phyloP scores from a whole-genome alignment of 1,139 yeast genomes.

The Keqinozyma sinolaborantium region DNA sequence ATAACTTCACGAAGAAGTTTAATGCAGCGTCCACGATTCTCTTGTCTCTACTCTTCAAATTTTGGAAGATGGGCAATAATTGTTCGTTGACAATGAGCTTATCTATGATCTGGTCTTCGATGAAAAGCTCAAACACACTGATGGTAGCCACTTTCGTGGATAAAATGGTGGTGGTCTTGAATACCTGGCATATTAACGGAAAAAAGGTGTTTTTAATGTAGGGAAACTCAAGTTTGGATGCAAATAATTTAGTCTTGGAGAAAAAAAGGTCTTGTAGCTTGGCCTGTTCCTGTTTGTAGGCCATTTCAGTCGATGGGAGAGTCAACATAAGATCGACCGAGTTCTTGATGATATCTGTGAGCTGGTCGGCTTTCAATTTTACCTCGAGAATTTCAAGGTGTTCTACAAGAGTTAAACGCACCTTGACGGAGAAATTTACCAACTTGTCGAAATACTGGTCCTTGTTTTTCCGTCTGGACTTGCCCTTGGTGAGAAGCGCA shows the following conservation, averaged over 20 bases:
- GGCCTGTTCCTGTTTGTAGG: slow-evolving; percentile 29
- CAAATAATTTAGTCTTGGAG: slow-evolving; percentile 37
- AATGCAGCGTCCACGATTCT: slow-evolving; percentile 58
- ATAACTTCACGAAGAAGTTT: slow-evolving; percentile 46
- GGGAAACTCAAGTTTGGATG: slow-evolving; percentile 62
- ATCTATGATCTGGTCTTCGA: slow-evolving; percentile 62
- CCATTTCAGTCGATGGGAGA: slow-evolving; percentile 20
- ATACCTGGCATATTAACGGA: slow-evolving; percentile 69
- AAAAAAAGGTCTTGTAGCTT: slow-evolving; percentile 58
- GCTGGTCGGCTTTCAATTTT: slow-evolving; percentile 48
- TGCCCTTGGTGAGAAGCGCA: slow-evolving; percentile 24
- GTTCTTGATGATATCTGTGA: slow-evolving; percentile 30
- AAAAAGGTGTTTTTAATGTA: slow-evolving; percentile 69
- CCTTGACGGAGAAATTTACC: slow-evolving; percentile 29
- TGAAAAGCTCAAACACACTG: slow-evolving; percentile 57
- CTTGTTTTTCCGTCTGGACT: slow-evolving; percentile 34
- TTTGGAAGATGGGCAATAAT: slow-evolving; percentile 68
- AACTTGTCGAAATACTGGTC: slow-evolving; percentile 35
- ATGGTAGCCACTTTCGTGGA: slow-evolving; percentile 73
- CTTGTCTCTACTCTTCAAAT: slow-evolving; percentile 75
- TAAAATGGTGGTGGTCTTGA: slow-evolving; percentile 78
- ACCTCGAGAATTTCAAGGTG: slow-evolving; percentile 50
- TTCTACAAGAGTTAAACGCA: slow-evolving; percentile 46
- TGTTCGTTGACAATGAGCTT: slow-evolving; percentile 71
- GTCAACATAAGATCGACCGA: slow-evolving; percentile 27